Base-by-base conservation (phyloP, 192 early-diverging fungal genomes). In the Coemansia sp. region DNA sequence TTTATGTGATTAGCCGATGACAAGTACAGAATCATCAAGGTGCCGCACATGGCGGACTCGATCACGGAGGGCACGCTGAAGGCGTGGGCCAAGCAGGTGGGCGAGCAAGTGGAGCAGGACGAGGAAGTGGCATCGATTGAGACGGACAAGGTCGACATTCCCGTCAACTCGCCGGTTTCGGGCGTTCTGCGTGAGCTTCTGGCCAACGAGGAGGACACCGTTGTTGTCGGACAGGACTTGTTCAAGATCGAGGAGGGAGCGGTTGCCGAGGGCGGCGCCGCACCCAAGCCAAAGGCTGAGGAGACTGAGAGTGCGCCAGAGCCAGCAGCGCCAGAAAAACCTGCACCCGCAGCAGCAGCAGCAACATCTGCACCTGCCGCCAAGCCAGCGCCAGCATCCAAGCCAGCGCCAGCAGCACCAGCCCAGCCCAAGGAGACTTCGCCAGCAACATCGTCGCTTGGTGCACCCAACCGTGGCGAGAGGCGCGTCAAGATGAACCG, bases 61-160 rank as follows among this genome's bases (percentile, higher is more conserved):
- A 97, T 99, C 79, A 93, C 95, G 42, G 98, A 99, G 77, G 98
- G 98, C 60, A 98, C 96, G 14, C 81, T 99, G 64, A 92, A 95
- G 75, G 87, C 92, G 65, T 98, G 95, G 95, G 88, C 89, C 83
- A 99, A 97, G 86, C 90, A 97, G 86, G 89, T 96, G 45, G 98
- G 98, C 72, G 96, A 99, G 65, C 96, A 88, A 81, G 91, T 99
- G 68, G 86, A 87, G 66, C 87, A 93, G 68, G 98, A 99, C 69
- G 98, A 99, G 72, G 93, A 93, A 73, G 88, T 98, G 40, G 95
- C 95, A 17, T 96, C 95, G 42, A 98, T 99, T 57, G 98, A 99
- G 76, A 99, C 98, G 42, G 98, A 99, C 88, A 99, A 99, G 88
- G 89, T 99, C 67, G 98, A 98, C 79, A 91, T 98, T 22, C 88